Evolutionary conservation across 164 flowering plant genomes (phyloP).

Genomic region (Sedum album): DNA sequence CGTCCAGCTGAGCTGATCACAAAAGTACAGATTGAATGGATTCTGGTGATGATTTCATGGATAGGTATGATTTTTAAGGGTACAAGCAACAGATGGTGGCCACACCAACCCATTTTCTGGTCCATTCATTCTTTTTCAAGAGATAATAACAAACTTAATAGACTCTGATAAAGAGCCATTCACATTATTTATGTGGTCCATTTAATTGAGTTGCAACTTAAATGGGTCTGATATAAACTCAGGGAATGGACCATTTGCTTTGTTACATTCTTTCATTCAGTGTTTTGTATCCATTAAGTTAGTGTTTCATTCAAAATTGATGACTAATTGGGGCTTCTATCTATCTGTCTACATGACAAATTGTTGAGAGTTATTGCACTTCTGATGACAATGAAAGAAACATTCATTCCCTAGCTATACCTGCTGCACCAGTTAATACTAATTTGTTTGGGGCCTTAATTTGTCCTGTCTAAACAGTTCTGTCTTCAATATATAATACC

Average conservation of each 20-base stretch:
- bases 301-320: slow-evolving; percentile 4
- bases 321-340: background rate
- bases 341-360: background rate
- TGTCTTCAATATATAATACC: background rate
- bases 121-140: background rate
- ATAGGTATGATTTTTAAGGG: background rate
- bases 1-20: background rate
- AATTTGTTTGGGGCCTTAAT: background rate
- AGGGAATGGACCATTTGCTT: background rate
- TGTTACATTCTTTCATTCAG: slow-evolving; percentile 3
- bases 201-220: background rate
- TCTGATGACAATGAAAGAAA: background rate
- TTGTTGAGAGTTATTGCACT: background rate
- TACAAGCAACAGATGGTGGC: background rate
- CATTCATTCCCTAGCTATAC: background rate
- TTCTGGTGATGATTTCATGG: background rate
- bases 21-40: background rate
- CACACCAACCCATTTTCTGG: background rate
- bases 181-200: background rate
- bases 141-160: slow-evolving; percentile 6
- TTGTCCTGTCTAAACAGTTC: background rate
- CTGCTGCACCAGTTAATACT: background rate
- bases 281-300: background rate
- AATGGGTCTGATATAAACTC: slow-evolving; percentile 5
- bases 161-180: slow-evolving; percentile 1